A percentile compares a stretch with the other conserved stretches of the same genome.
Evolutionary conservation across 257 asterid species (phyloP).

Genomic region (Penstemon barbatus): DNA sequence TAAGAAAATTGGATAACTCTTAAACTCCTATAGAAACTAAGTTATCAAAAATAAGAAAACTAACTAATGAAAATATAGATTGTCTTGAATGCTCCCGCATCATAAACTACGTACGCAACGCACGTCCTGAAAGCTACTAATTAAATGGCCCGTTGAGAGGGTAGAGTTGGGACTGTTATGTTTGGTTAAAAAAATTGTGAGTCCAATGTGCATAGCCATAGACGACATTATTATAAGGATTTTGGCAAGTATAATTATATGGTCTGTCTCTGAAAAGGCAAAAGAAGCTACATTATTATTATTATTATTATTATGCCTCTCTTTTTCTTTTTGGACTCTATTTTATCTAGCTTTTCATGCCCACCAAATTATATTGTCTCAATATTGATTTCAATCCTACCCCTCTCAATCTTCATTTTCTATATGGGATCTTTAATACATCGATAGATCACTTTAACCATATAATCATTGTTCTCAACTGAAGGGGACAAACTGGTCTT

Average conservation of each 20-base stretch:
- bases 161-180: background rate
- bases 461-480: constrained; percentile 6
- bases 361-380: constrained; percentile 28
- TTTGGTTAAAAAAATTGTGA: too few species aligned
- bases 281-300: constrained; percentile 36
- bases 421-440: background rate
- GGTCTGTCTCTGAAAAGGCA: constrained; percentile 27
- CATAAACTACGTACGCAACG: too few species aligned
- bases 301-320: constrained; percentile 24
- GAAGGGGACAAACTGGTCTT: background rate
- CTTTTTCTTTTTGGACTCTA: constrained; percentile 14
- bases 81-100: too few species aligned
- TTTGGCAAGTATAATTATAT: constrained; percentile 33
- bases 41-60: too few species aligned
- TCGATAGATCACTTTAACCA: background rate
- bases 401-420: background rate
- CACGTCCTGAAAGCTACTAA: too few species aligned
- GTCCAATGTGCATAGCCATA: background rate
- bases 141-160: background rate
- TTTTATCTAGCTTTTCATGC: constrained; percentile 17
- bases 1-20: too few species aligned
- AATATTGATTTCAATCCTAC: constrained; percentile 5
- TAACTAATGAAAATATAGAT: too few species aligned
- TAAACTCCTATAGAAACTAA: too few species aligned
- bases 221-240: constrained; percentile 29